phyloP scores from a whole-genome alignment of 305 asterid genomes.

The Rubia tinctorum region DNA sequence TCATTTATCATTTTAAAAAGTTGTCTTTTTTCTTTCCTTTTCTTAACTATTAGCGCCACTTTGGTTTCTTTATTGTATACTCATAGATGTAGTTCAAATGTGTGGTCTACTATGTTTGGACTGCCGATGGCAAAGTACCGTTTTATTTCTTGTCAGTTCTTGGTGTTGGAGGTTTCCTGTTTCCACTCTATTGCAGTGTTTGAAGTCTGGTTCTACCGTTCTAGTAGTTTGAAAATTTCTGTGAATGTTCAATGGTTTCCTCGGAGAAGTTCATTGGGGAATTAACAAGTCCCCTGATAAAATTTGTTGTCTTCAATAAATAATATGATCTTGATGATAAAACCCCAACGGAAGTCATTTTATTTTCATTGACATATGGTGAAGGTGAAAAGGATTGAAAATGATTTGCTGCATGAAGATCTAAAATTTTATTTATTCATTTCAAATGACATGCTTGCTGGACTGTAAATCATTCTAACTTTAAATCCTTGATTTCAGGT shows the following conservation, averaged over 20 bases:
- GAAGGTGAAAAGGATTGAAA: not conserved
- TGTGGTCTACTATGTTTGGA: not conserved
- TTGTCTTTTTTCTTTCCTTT: not conserved
- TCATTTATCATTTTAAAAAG: not conserved
- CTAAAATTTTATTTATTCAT: not conserved
- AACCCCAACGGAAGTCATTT: not conserved
- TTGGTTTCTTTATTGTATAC: not conserved
- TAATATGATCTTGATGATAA: not conserved
- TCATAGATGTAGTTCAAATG: not conserved
- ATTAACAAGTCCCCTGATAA: not conserved
- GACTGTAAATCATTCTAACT: conserved; percentile 1
- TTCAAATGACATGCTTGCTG: conserved; percentile 3
- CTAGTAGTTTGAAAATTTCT: not conserved
- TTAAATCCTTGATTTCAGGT: conserved; percentile 42
- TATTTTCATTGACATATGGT: not conserved
- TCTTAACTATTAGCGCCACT: not conserved
- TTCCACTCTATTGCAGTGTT: not conserved
- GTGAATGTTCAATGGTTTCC: not conserved
- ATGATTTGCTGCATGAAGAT: not conserved
- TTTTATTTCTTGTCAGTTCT: not conserved
- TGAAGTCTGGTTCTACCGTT: not conserved
- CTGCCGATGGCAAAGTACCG: not conserved
- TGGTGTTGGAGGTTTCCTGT: not conserved
- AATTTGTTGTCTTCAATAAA: not conserved
- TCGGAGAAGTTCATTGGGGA: not conserved